Conservation (phyloP, 257 asterid genomes). For the Solanum microdontum region DNA sequence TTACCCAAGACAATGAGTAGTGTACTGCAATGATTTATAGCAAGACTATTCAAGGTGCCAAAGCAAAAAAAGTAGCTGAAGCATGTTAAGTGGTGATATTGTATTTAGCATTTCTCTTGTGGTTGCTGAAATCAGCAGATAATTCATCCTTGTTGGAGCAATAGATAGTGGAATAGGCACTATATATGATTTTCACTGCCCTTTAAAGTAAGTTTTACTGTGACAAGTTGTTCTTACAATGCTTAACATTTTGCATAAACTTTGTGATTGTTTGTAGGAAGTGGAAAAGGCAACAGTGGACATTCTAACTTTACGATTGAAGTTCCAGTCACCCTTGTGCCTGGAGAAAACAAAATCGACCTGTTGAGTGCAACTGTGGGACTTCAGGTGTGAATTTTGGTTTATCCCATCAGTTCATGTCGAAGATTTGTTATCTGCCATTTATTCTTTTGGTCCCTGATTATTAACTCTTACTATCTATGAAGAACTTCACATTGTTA, state of each 20-base stretch:
- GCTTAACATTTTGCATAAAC: neutral
- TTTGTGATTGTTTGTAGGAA: constrained; percentile 32
- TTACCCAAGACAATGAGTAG: neutral
- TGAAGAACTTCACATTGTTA: neutral
- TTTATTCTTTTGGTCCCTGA: neutral
- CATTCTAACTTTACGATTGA: constrained; percentile 38
- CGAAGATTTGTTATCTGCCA: neutral
- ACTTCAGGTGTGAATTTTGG: constrained; percentile 40
- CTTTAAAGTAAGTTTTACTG: neutral
- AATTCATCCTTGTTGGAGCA: neutral
- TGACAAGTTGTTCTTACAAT: neutral
- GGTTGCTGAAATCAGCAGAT: neutral
- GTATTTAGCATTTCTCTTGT: neutral
- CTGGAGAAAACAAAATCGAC: constrained; percentile 53
- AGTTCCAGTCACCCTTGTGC: constrained; percentile 42
- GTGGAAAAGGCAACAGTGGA: constrained; percentile 40
- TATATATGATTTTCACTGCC: neutral
- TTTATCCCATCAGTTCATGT: neutral
- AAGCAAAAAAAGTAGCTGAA: neutral
- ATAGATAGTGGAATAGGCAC: neutral
- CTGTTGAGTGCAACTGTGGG: constrained; percentile 80
- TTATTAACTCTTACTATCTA: neutral
- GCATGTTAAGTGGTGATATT: neutral
- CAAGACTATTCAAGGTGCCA: neutral
- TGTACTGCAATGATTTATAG: neutral